Base-by-base conservation (phyloP, 352 stramenopile genomes). In the Globisporangium spinosum region DNA sequence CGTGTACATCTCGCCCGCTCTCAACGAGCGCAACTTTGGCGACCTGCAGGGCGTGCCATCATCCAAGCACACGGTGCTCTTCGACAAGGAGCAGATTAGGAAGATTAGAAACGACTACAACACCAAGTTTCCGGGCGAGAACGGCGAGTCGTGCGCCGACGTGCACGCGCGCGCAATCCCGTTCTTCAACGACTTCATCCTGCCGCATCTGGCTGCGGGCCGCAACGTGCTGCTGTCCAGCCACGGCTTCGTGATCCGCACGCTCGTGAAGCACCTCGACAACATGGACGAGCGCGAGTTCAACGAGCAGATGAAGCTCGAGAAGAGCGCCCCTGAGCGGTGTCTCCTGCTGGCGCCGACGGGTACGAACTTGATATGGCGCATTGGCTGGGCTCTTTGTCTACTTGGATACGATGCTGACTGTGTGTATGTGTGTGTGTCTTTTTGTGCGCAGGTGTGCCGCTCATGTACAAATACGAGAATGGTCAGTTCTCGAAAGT, bases 21-120 rank as follows among this genome's bases (percentile, higher is more conserved):
- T 94, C 13, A 94, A 94, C 54, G 87, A 94, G 65, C 79, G 87
- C 56, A 93, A 94, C 76, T 94, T 94, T 75, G 87, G 87, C 0
- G 85, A 92, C 61, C 64, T 94, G 3, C 87, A 92, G 70, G 85
- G 85, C 51, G 87, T 94, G 8, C 87, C 87, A n/a, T 89, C 76
- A 53, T 80, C 83, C 8, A 84, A 78, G 49, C 87, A 93, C 70
- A 92, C 85, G 9, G 76, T 87, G 29, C 71, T 90, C 64, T 90
- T 92, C 67, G 77, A 90, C 76, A 85, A 81, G 59, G 80, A 91
- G 60, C 72, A 89, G 55, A 87, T 93, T 56, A 79, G 78, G 38
- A 87, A 87, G 69, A 87, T 94, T 53, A 80, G 87, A 49, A 94
- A 94, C 66, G 87, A 94, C 69, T 94, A 82, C 67, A 80, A 75